phyloP scores from a whole-genome alignment of 305 asterid genomes.

The Rubia tinctorum region DNA sequence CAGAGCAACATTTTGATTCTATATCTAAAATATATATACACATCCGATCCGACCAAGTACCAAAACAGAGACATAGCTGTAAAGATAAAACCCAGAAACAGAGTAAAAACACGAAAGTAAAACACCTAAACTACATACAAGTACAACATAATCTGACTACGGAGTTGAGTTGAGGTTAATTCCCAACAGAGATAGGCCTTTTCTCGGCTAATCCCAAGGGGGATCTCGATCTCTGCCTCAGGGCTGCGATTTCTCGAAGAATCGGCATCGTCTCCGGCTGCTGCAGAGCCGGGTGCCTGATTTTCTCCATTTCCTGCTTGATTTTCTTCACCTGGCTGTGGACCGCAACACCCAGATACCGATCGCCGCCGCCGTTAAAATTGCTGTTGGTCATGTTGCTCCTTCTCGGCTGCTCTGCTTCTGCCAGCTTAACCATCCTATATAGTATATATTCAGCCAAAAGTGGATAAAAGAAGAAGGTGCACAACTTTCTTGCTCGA shows the following conservation, averaged over 20 bases:
- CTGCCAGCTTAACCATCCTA: slow-evolving; percentile 20
- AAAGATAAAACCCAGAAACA: slow-evolving; percentile 2
- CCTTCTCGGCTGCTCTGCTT: slow-evolving; percentile 29
- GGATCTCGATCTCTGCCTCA: slow-evolving; percentile 43
- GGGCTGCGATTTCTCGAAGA: slow-evolving; percentile 17
- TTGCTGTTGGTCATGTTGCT: slow-evolving; percentile 3
- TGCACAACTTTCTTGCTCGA: slow-evolving; percentile 22
- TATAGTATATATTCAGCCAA: background rate
- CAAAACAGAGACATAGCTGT: background rate
- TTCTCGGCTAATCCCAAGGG: slow-evolving; percentile 33
- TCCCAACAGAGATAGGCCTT: slow-evolving; percentile 37
- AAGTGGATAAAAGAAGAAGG: background rate
- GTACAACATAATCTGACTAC: background rate
- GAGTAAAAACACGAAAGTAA: background rate
- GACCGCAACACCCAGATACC: slow-evolving; percentile 40
- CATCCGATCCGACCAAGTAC: too few relatives aligned
- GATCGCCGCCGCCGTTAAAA: slow-evolving; percentile 17
- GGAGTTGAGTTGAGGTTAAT: slow-evolving; percentile 19
- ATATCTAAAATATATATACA: too few relatives aligned
- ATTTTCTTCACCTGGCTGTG: slow-evolving; percentile 70
- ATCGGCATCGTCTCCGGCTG: slow-evolving; percentile 40
- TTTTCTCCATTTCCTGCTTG: slow-evolving; percentile 60
- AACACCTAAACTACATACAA: slow-evolving; percentile 11
- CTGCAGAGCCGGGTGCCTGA: slow-evolving; percentile 38
- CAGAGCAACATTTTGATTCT: too few relatives aligned